Percentiles rank a stretch among this genome's conserved stretches.
Conservation (phyloP, 2,329 filamentous ascomycete species). For the Aspergillus chevalieri region DNA sequence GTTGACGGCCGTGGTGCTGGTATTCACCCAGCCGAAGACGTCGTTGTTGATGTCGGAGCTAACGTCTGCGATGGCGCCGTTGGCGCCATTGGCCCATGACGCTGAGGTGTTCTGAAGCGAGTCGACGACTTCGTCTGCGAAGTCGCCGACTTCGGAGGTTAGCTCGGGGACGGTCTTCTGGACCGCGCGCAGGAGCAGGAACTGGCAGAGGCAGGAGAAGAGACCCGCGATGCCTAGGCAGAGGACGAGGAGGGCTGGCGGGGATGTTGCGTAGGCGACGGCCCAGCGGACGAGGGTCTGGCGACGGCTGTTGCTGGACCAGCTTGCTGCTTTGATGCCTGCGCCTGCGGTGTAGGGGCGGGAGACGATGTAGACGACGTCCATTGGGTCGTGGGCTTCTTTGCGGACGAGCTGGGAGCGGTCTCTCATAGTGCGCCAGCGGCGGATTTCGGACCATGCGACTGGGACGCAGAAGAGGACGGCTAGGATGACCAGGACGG, state of each 20-base stretch:
- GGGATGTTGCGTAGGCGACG: conserved; percentile 78
- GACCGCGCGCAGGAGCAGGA: conserved; percentile 65
- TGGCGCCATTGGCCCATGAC: conserved; percentile 71
- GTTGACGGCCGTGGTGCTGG: conserved; percentile 75
- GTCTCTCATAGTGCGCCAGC: conserved; percentile 67
- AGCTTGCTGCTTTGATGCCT: conserved; percentile 64
- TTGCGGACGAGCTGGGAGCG: conserved; percentile 61
- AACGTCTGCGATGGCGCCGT: conserved; percentile 61
- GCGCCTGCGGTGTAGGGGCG: conserved; percentile 67
- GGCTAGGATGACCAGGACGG: conserved; percentile 65
- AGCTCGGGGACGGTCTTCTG: conserved; percentile 71
- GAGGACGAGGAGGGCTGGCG: conserved; percentile 78
- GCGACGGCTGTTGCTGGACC: conserved; percentile 56
- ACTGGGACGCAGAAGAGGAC: conserved; percentile 69
- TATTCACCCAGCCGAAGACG: conserved; percentile 80
- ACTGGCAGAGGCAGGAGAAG: conserved; percentile 76
- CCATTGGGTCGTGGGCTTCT: conserved; percentile 70
- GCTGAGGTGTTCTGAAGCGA: conserved; percentile 66
- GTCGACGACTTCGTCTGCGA: conserved; percentile 70
- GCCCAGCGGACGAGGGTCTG: conserved; percentile 75
- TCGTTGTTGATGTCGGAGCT: conserved; percentile 72
- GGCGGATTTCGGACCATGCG: conserved; percentile 71
- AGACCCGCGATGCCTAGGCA: conserved; percentile 76
- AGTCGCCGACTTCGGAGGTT: conserved; percentile 66
- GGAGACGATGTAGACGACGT: conserved; percentile 81